Base-by-base conservation (phyloP, 768 basidiomycete species). In the Boletus coccyginus region DNA sequence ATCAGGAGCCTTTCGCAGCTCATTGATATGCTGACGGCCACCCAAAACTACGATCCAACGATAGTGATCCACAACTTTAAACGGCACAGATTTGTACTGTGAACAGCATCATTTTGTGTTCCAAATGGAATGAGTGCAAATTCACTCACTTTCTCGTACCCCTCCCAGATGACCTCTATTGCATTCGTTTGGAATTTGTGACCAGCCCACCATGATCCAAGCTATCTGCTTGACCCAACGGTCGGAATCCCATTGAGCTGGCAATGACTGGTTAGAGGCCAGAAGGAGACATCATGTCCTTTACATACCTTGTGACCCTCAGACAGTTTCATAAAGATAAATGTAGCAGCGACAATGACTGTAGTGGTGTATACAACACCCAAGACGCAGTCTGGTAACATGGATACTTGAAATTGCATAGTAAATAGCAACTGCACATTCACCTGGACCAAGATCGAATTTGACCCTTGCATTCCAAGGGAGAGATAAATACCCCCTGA, bases 171-270 rank as follows among this genome's bases (percentile, higher is more conserved):
- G 43, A 74, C 38, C 16, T 65, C 58, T 3, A 27, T 48, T 40
- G 29, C 53, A 66, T 27, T 27, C 27, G 6, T 27, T 27, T 27
- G 27, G 27, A 27, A 27, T 3, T 27, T 27, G 27, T 27, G 27
- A 27, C 27, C 27, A 27, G 27, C 27, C 27, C 27, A 27, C 27
- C 27, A 73, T 8, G 73, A 74, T 29, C 67, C 62, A 7, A 72
- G 21, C 29, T 64, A 63, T 3, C 55, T 35, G 6, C 59, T 65
- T 8, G 59, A 62, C 27, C 73, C 71, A 24, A 71, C 44, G 24
- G 72, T 65, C 6, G 75, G 75, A 11, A 76, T 69, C 21, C 45
- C 55, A 32, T 65, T 59, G 33, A 72, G 59, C 72, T 73, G 42
- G 31, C 16, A 19, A 41, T 2, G 27, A 27, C 0, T n/a, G 2